These are phyloP conservation scores for Gyrodon lividus DNA, from an alignment of 768 basidiomycete species.

Conservation along the genomic window DNA sequence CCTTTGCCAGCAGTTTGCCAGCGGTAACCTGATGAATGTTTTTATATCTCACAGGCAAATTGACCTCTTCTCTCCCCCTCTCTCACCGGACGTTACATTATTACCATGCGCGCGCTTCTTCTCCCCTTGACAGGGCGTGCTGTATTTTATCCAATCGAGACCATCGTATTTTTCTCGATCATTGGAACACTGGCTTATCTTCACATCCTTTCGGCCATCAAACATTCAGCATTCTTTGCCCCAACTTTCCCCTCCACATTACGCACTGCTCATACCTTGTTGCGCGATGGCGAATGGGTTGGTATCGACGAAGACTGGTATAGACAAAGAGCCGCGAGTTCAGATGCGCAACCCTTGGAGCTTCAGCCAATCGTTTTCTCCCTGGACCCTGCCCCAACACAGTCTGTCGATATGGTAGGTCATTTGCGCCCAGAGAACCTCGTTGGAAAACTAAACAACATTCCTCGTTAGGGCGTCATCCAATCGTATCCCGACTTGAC, in stretches of 20 bases:
- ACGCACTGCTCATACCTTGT: constrained; percentile 55
- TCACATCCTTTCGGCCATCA: constrained; percentile 86
- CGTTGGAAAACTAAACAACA: constrained; percentile 5
- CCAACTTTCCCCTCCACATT: constrained; percentile 48
- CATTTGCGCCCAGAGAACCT: background rate
- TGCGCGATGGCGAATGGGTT: constrained; percentile 60
- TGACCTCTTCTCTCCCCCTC: background rate
- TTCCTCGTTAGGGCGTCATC: constrained; percentile 22
- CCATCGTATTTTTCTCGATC: constrained; percentile 87
- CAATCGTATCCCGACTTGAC: constrained; percentile 38
- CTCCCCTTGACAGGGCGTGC: constrained; percentile 71
- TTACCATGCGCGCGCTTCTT: constrained; percentile 58
- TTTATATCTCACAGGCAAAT: background rate
- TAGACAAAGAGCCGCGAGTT: constrained; percentile 31
- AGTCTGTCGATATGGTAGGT: constrained; percentile 39
- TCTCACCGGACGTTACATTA: background rate
- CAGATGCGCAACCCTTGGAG: constrained; percentile 46
- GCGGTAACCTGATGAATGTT: background rate
- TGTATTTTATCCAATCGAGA: constrained; percentile 80
- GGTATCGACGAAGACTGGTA: constrained; percentile 57
- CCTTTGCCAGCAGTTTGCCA: background rate
- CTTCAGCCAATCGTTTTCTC: constrained; percentile 74
- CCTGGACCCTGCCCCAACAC: constrained; percentile 36
- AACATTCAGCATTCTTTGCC: constrained; percentile 80
- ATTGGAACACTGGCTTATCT: constrained; percentile 93